A percentile compares a stretch with the other conserved stretches of the same genome.
Evolutionary conservation across 495 filamentous ascomycete genomes (phyloP).

Genomic region (Hypoxylon lenormandii): DNA sequence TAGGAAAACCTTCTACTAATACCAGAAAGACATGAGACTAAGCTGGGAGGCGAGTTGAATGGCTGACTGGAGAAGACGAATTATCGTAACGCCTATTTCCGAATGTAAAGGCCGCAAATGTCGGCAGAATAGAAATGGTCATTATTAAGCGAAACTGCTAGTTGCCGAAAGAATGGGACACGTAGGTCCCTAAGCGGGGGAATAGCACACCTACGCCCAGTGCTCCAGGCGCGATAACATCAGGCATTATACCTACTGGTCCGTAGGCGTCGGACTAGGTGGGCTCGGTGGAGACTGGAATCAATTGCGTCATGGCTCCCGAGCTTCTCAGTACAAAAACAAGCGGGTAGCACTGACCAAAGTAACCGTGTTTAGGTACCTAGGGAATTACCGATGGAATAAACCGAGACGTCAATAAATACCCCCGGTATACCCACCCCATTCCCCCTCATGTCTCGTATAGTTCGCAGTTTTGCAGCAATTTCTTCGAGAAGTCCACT

Average conservation of each 20-base stretch:
- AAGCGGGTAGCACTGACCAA: background rate
- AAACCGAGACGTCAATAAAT: constrained; percentile 1
- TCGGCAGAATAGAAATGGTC: no score
- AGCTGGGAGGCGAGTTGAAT: no score
- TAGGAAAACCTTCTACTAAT: no score
- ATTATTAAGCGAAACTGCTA: no score
- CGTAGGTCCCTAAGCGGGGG: no score
- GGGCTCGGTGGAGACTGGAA: background rate
- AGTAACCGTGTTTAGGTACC: background rate
- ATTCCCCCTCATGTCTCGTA: constrained; percentile 13
- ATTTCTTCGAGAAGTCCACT: background rate
- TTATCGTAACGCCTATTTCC: no score
- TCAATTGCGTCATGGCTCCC: constrained; percentile 9
- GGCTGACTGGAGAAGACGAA: no score
- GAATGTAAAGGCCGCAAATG: no score
- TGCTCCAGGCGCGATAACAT: background rate
- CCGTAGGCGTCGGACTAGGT: background rate
- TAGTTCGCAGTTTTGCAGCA: background rate
- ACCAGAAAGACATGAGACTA: no score
- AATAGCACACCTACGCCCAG: no score
- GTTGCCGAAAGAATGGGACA: no score
- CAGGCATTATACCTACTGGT: background rate
- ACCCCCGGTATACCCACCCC: background rate
- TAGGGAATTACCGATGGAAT: background rate
- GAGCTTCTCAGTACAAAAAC: background rate